A percentile compares a stretch with the other conserved stretches of the same genome.
phyloP scores from a whole-genome alignment of 163 green algal genomes.

The Chloroidium sp. region DNA sequence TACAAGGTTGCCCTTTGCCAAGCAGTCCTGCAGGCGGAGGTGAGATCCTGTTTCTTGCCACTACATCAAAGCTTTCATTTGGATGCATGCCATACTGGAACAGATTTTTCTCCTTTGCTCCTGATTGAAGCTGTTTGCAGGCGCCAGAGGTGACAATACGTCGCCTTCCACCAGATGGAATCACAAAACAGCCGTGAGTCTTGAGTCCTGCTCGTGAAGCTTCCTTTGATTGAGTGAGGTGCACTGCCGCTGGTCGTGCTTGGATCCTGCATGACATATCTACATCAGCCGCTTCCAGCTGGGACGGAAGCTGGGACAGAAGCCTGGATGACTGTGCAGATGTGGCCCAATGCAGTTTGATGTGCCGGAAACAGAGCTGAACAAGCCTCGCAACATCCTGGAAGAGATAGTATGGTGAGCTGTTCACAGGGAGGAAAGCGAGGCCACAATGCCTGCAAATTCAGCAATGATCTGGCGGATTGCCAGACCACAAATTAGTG shows the following conservation, averaged over 20 bases:
- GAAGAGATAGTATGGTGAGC: constrained; percentile 98
- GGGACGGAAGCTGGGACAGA: background rate
- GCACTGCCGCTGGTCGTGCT: too few relatives aligned
- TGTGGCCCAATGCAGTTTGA: constrained; percentile 69
- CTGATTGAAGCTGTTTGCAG: background rate
- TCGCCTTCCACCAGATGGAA: constrained; percentile 55
- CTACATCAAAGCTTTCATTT: too few relatives aligned
- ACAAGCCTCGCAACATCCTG: constrained; percentile 91
- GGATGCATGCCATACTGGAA: too few relatives aligned
- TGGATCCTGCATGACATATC: background rate
- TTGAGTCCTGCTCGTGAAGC: background rate
- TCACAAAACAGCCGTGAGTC: constrained; percentile 39
- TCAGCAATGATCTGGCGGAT: background rate
- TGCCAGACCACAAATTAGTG: too few relatives aligned
- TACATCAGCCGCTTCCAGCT: background rate
- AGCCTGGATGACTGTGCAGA: constrained; percentile 15
- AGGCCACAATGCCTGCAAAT: background rate
- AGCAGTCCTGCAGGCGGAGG: too few relatives aligned
- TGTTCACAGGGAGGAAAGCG: background rate
- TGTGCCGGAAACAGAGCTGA: constrained; percentile 58
- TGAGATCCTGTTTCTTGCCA: too few relatives aligned
- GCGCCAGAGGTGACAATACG: constrained; percentile 59
- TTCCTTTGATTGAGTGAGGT: background rate
- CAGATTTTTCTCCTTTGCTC: too few relatives aligned
- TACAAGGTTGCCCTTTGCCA: too few relatives aligned